Evolutionary conservation across 805 yeast genomes (phyloP).

Genomic region (Zygoascus ofunaensis): DNA sequence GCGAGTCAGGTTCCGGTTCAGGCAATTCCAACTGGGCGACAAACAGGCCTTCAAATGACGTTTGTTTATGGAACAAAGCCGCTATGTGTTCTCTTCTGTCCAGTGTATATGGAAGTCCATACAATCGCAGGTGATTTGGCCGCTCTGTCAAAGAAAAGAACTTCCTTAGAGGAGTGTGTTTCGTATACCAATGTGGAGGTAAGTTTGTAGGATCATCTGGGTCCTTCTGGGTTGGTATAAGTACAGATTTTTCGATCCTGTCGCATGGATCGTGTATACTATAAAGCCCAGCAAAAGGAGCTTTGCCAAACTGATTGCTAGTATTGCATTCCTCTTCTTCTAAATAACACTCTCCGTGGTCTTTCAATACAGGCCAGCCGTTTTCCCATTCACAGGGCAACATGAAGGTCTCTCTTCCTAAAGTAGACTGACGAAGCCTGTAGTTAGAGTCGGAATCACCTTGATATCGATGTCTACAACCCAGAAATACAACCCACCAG

Average conservation of each 20-base stretch:
- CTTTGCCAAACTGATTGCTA: too few relatives aligned
- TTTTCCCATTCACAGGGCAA: slow-evolving; percentile 1
- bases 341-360: background rate
- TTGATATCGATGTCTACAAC: background rate
- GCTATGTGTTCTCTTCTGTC: background rate
- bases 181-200: background rate
- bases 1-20: background rate
- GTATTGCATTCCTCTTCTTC: too few relatives aligned
- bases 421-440: background rate
- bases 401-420: slow-evolving; percentile 2
- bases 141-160: background rate
- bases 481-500: slow-evolving; percentile 3
- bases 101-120: background rate
- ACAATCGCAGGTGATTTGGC: background rate
- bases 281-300: too few relatives aligned
- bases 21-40: background rate
- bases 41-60: background rate
- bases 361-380: slow-evolving; percentile 3
- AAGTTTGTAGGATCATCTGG: background rate
- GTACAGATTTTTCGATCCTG: too few relatives aligned
- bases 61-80: background rate
- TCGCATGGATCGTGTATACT: too few relatives aligned
- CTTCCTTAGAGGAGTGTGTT: background rate
- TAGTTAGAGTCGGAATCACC: background rate
- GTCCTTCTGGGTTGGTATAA: too few relatives aligned